phyloP scores from a whole-genome alignment of 768 basidiomycete genomes.

The Filobasidium floriforme region DNA sequence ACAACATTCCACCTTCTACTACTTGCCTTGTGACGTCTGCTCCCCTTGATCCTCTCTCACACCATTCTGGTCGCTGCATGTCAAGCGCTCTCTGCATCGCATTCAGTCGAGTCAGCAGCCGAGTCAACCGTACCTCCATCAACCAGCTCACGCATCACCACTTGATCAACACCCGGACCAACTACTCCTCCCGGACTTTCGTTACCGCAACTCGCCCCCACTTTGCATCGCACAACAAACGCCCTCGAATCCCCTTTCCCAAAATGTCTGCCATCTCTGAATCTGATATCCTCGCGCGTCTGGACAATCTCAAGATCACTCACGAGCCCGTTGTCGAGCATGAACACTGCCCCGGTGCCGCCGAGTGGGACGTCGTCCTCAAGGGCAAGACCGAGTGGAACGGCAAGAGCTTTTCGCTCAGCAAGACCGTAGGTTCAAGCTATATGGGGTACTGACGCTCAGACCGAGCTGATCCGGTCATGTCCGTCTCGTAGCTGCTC shows the following conservation, averaged over 20 bases:
- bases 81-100: background rate
- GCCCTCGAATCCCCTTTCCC: conserved; percentile 12
- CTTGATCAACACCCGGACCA: background rate
- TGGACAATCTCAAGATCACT: conserved; percentile 31
- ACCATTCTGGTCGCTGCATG: background rate
- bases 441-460: conserved; percentile 41
- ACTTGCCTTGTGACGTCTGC: background rate
- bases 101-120: background rate
- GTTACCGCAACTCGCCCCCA: background rate
- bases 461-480: background rate
- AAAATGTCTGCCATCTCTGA: conserved; percentile 33
- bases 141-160: background rate
- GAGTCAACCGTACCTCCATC: background rate
- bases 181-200: too few species aligned
- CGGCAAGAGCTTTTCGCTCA: conserved; percentile 28
- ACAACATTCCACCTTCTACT: background rate
- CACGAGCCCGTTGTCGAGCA: conserved; percentile 52
- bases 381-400: conserved; percentile 45
- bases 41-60: background rate
- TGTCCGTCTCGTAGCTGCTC: conserved; percentile 49
- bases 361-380: conserved; percentile 69
- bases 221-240: conserved; percentile 21
- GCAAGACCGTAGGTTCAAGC: conserved; percentile 38
- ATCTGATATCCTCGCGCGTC: conserved; percentile 31
- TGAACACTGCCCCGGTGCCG: conserved; percentile 59